Percentiles rank a stretch among this genome's conserved stretches.
phyloP scores from a whole-genome alignment of 345 rosid species.

The Salix caprea region DNA sequence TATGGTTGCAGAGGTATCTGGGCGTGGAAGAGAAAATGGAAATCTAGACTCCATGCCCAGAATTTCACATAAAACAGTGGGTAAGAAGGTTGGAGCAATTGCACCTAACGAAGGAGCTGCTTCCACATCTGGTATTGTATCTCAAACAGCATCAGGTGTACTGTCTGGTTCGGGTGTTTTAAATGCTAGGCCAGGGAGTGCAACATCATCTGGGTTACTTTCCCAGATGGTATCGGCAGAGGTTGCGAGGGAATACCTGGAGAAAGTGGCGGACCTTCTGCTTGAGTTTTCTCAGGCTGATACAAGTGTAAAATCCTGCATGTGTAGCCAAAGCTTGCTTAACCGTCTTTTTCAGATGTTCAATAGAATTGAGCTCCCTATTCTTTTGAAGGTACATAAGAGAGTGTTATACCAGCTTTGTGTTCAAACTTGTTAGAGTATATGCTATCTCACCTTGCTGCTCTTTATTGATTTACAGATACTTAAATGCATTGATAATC shows the following conservation, averaged over 20 bases:
- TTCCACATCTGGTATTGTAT: conserved; percentile 74
- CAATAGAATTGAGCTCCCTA: conserved; percentile 78
- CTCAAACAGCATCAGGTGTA: conserved; percentile 86
- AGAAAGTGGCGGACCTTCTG: conserved; percentile 92
- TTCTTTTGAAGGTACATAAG: conserved; percentile 67
- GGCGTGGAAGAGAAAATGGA: conserved; percentile 75
- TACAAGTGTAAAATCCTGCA: conserved; percentile 81
- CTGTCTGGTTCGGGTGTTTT: conserved; percentile 93
- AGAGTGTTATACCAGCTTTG: neutral
- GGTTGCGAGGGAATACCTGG: conserved; percentile 88
- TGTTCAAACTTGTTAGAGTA: neutral
- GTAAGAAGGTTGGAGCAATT: conserved; percentile 52
- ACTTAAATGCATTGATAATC: conserved; percentile 74
- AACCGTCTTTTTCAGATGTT: conserved; percentile 90
- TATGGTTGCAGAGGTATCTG: conserved; percentile 69
- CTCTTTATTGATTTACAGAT: conserved; percentile 39
- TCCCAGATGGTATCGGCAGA: conserved; percentile 91
- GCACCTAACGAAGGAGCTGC: conserved; percentile 59
- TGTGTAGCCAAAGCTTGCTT: conserved; percentile 92
- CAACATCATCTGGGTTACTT: conserved; percentile 89
- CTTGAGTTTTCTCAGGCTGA: conserved; percentile 99
- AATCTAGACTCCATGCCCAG: conserved; percentile 56
- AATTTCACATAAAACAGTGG: conserved; percentile 47
- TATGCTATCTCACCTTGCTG: neutral
- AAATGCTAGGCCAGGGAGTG: conserved; percentile 94